A percentile compares a stretch with the other conserved stretches of the same genome.
Conservation (phyloP, 495 filamentous ascomycete genomes). For the Podospora appendiculata region DNA sequence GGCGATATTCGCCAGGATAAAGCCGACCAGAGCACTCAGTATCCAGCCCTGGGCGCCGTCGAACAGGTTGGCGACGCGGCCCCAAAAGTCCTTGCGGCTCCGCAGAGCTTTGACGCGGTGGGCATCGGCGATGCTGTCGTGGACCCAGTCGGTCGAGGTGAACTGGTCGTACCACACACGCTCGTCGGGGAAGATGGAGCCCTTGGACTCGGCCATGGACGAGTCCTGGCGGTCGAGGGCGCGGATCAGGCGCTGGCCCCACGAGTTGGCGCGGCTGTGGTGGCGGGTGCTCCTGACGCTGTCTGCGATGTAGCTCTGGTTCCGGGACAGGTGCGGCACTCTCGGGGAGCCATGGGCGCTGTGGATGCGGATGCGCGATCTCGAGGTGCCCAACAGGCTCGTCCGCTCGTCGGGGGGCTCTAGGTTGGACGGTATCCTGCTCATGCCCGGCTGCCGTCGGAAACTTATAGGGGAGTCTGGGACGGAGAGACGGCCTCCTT, state of each 20-base stretch:
- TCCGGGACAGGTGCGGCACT: slow-evolving; percentile 33
- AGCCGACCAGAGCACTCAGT: slow-evolving; percentile 82
- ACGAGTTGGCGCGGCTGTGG: slow-evolving; percentile 61
- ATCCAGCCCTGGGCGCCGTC: slow-evolving; percentile 95
- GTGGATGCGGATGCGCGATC: slow-evolving; percentile 34
- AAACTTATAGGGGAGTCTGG: slow-evolving; percentile 21
- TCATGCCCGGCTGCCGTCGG: slow-evolving; percentile 15
- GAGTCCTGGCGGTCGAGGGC: slow-evolving; percentile 38
- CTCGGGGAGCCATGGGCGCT: slow-evolving; percentile 30
- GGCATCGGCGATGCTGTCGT: slow-evolving; percentile 93
- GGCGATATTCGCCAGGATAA: slow-evolving; percentile 75
- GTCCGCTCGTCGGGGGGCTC: slow-evolving; percentile 39
- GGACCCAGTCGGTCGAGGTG: slow-evolving; percentile 97
- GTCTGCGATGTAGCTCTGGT: slow-evolving; percentile 38
- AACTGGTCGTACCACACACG: slow-evolving; percentile 99
- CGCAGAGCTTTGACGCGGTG: slow-evolving; percentile 77
- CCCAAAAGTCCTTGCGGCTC: slow-evolving; percentile 74
- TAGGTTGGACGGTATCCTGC: slow-evolving; percentile 21
- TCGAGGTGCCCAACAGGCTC: slow-evolving; percentile 32
- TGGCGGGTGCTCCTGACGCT: slow-evolving; percentile 48
- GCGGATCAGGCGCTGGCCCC: slow-evolving; percentile 44
- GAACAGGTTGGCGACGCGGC: slow-evolving; percentile 65
- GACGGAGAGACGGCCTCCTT: slow-evolving; percentile 16
- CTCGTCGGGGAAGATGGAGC: slow-evolving; percentile 62
- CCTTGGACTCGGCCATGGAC: slow-evolving; percentile 50